Evolutionary conservation across 2,329 filamentous ascomycete genomes (phyloP).

Genomic region (Thielaviopsis musarum): DNA sequence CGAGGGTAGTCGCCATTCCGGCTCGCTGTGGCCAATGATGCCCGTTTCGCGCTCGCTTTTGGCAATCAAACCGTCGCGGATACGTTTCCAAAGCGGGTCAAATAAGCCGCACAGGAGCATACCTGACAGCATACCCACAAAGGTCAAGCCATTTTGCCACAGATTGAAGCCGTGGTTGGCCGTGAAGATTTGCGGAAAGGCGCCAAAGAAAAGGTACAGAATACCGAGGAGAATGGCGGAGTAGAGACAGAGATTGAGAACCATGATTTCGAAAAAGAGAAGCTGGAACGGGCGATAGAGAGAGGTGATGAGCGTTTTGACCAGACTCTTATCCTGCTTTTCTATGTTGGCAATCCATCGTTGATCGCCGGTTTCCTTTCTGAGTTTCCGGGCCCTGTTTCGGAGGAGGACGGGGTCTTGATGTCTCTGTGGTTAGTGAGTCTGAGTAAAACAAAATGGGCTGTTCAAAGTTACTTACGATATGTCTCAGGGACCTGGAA

Average conservation of each 20-base stretch:
- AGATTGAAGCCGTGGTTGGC: constrained; percentile 59
- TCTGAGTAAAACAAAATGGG: not conserved
- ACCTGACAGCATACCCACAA: constrained; percentile 53
- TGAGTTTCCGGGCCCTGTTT: constrained; percentile 51
- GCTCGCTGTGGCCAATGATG: constrained; percentile 47
- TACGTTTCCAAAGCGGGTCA: constrained; percentile 48
- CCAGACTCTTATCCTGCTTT: constrained; percentile 49
- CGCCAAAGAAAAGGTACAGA: constrained; percentile 80
- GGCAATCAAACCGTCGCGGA: constrained; percentile 40
- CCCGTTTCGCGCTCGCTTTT: constrained; percentile 31
- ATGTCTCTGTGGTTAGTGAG: not conserved
- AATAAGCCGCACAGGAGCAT: constrained; percentile 47
- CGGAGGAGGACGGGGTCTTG: constrained; percentile 51
- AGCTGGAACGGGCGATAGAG: constrained; percentile 62
- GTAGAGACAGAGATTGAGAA: constrained; percentile 62
- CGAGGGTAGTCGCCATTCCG: constrained; percentile 71
- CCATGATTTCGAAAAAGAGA: constrained; percentile 71
- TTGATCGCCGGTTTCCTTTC: constrained; percentile 61
- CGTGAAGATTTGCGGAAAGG: constrained; percentile 65
- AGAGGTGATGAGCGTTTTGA: constrained; percentile 39
- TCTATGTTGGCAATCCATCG: constrained; percentile 66
- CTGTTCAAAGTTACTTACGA: constrained; percentile 27
- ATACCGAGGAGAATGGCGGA: constrained; percentile 76
- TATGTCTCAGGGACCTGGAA: constrained; percentile 79
- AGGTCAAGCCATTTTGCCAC: constrained; percentile 66